Percentiles rank a stretch among this genome's conserved stretches.
These are phyloP conservation scores for Rachicladosporium sp. DNA, from an alignment of 2,329 filamentous ascomycete genomes.

Conservation along the genomic window DNA sequence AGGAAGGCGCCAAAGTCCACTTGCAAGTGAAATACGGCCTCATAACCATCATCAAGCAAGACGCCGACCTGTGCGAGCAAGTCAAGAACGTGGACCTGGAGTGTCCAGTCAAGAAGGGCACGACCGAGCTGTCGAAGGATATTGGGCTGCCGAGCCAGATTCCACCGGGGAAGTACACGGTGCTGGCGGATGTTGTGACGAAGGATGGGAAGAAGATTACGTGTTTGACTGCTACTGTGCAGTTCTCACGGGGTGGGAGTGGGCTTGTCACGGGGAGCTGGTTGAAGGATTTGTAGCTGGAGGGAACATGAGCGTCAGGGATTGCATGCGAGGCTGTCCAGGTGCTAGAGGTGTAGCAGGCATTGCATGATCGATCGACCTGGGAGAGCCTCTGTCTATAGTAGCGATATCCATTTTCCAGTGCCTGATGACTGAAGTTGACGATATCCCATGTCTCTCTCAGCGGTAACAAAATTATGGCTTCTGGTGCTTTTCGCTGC, in stretches of 20 bases:
- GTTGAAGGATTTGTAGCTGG: too few species aligned
- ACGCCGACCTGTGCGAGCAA: conserved; percentile 78
- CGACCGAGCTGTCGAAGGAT: conserved; percentile 58
- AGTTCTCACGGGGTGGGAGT: conserved; percentile 39
- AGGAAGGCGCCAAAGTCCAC: conserved; percentile 66
- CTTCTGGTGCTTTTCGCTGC: too few species aligned
- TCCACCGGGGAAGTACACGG: conserved; percentile 81
- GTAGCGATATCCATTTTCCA: too few species aligned
- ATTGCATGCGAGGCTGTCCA: too few species aligned
- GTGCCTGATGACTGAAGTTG: too few species aligned
- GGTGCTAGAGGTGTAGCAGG: too few species aligned
- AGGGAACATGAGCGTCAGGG: too few species aligned
- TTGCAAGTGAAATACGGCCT: conserved; percentile 87
- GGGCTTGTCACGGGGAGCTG: too few species aligned
- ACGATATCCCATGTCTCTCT: too few species aligned
- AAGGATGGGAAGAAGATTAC: conserved; percentile 68
- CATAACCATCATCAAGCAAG: conserved; percentile 74
- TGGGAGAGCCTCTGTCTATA: too few species aligned
- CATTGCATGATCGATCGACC: too few species aligned
- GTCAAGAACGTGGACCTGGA: conserved; percentile 75
- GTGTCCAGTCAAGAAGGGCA: conserved; percentile 76
- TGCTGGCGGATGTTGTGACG: conserved; percentile 73
- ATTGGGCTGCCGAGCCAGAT: conserved; percentile 79
- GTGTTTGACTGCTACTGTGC: conserved; percentile 66
- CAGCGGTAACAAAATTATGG: too few species aligned